Evolutionary conservation across 192 early-diverging fungal species (phyloP).

Genomic region (Coemansia sp.): DNA sequence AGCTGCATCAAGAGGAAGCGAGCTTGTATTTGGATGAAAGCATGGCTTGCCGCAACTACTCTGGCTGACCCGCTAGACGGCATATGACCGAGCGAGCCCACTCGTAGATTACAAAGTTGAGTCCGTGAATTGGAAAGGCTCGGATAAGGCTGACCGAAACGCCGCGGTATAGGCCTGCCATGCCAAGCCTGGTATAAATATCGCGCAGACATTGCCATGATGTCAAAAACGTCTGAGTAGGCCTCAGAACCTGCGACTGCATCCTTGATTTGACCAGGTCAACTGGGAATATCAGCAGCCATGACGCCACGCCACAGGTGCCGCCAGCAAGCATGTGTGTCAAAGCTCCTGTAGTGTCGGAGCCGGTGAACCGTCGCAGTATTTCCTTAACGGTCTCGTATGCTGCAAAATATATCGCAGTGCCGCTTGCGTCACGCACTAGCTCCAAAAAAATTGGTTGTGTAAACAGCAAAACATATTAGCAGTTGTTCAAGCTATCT

Average conservation of each 20-base stretch:
- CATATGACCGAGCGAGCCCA: conserved; percentile 51
- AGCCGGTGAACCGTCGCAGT: conserved; percentile 44
- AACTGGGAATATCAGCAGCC: conserved; percentile 76
- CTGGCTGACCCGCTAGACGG: conserved; percentile 28
- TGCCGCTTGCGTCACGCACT: conserved; percentile 66
- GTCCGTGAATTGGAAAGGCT: conserved; percentile 75
- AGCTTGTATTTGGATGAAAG: not conserved
- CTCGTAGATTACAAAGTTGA: conserved; percentile 84
- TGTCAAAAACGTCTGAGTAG: conserved; percentile 49
- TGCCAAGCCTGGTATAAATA: conserved; percentile 58
- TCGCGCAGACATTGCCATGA: conserved; percentile 55
- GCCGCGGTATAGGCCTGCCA: conserved; percentile 69
- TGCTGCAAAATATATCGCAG: conserved; percentile 69
- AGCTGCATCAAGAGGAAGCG: not conserved
- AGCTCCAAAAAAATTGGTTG: conserved; percentile 2
- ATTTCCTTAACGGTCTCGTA: conserved; percentile 62
- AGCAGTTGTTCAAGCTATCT: not conserved
- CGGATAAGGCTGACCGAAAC: conserved; percentile 71
- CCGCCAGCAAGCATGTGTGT: conserved; percentile 77
- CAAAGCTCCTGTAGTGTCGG: conserved; percentile 58
- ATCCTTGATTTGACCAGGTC: conserved; percentile 75
- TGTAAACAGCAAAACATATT: not conserved
- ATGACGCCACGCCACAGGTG: conserved; percentile 71
- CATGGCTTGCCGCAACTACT: not conserved
- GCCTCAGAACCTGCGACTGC: conserved; percentile 68